phyloP scores from a whole-genome alignment of 495 filamentous ascomycete species.

The Talaromyces proteolyticus region DNA sequence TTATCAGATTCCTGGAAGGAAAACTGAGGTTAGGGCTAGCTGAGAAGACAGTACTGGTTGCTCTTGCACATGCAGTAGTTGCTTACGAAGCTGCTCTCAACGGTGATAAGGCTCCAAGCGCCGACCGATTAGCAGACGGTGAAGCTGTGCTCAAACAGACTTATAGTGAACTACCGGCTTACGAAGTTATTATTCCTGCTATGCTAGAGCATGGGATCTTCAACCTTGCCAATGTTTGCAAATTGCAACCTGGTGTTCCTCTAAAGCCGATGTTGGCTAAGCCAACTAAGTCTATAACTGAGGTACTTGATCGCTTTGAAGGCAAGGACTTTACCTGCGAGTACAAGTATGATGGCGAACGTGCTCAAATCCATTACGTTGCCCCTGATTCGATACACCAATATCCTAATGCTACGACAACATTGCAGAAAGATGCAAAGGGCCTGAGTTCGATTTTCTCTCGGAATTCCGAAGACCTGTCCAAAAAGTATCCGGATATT shows the following conservation, averaged over 20 bases:
- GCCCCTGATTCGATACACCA: slow-evolving; percentile 70
- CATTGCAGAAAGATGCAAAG: slow-evolving; percentile 45
- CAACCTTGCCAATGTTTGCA: slow-evolving; percentile 77
- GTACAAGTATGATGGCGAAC: slow-evolving; percentile 97
- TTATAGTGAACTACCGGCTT: slow-evolving; percentile 91
- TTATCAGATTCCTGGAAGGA: slow-evolving; percentile 88
- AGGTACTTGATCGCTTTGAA: slow-evolving; percentile 96
- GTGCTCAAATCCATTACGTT: slow-evolving; percentile 96
- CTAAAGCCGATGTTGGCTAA: slow-evolving; percentile 99
- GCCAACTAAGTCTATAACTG: slow-evolving; percentile 97
- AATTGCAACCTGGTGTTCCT: slow-evolving; percentile 87
- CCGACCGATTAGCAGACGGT: slow-evolving; percentile 71
- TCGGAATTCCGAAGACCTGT: slow-evolving; percentile 90
- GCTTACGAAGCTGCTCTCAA: slow-evolving; percentile 69
- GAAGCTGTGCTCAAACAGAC: slow-evolving; percentile 84
- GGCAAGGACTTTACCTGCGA: slow-evolving; percentile 94
- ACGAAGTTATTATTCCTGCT: slow-evolving; percentile 88
- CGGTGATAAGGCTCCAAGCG: slow-evolving; percentile 59
- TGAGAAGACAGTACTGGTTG: slow-evolving; percentile 85
- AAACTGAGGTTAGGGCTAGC: slow-evolving; percentile 88
- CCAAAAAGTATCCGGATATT: slow-evolving; percentile 96
- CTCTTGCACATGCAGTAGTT: slow-evolving; percentile 82
- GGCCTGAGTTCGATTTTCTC: slow-evolving; percentile 90
- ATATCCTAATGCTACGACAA: slow-evolving; percentile 43
- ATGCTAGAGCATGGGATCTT: slow-evolving; percentile 83